phyloP scores from a whole-genome alignment of 805 yeast species.

The Lachancea nothofagi region DNA sequence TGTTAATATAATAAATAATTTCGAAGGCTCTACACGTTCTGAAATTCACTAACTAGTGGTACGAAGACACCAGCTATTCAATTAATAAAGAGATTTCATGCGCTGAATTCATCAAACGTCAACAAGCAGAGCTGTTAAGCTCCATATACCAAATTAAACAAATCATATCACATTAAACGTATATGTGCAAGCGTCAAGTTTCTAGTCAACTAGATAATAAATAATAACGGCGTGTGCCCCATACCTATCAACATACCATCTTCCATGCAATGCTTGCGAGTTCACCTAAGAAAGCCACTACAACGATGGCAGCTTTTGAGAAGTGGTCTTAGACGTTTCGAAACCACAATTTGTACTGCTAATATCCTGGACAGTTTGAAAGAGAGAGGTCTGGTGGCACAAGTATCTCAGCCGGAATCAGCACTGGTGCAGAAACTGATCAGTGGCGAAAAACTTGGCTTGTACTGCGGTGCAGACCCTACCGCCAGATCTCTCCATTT shows the following conservation, averaged over 20 bases:
- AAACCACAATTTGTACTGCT: background rate
- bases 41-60: no score
- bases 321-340: background rate
- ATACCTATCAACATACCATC: background rate
- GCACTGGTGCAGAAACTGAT: constrained; percentile 13
- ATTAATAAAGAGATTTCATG: no score
- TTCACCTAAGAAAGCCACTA: background rate
- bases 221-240: no score
- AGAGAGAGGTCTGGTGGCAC: constrained; percentile 28
- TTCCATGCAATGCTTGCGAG: constrained; percentile 1
- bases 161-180: no score
- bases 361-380: constrained; percentile 17
- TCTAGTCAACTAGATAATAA: no score
- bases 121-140: no score
- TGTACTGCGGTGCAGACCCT: constrained; percentile 96
- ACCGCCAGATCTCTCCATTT: constrained; percentile 84
- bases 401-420: constrained; percentile 28
- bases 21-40: no score
- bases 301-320: background rate
- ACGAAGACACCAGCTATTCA: no score
- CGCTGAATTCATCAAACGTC: no score
- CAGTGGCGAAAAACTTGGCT: constrained; percentile 38
- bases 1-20: no score
- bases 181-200: no score
- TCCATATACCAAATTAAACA: no score